Evolutionary conservation across 495 filamentous ascomycete species (phyloP).

Genomic region (Aspergillus haitiensis): DNA sequence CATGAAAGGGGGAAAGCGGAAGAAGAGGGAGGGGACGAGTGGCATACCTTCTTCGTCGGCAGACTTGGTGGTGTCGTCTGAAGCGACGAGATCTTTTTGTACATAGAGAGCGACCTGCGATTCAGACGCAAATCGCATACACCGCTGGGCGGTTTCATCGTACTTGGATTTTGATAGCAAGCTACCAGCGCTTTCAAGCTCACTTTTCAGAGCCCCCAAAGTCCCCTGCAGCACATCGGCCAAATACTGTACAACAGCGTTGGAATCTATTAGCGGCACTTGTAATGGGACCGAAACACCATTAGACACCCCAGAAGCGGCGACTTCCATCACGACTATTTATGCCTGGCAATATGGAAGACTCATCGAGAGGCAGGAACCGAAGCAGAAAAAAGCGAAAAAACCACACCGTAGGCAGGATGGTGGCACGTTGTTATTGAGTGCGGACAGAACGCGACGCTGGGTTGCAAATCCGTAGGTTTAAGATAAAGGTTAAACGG

Average conservation of each 20-base stretch:
- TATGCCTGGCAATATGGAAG: constrained; percentile 25
- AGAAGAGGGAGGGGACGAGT: no score
- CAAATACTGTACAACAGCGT: constrained; percentile 74
- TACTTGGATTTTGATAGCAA: constrained; percentile 70
- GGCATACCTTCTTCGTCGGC: constrained; percentile 46
- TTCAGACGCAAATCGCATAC: constrained; percentile 85
- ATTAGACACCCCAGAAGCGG: constrained; percentile 48
- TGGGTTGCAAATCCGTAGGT: not conserved
- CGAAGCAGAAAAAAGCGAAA: not conserved
- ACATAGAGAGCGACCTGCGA: constrained; percentile 85
- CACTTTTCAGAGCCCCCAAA: constrained; percentile 76
- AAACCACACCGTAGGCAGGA: not conserved
- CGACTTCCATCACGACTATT: constrained; percentile 50
- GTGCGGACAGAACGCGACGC: not conserved
- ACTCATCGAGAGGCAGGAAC: constrained; percentile 34
- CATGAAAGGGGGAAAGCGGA: constrained; percentile 4
- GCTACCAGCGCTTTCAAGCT: constrained; percentile 78
- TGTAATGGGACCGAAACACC: constrained; percentile 44
- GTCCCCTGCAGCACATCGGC: constrained; percentile 75
- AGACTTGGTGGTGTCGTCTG: constrained; percentile 53
- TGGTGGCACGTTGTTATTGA: not conserved
- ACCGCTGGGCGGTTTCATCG: constrained; percentile 79
- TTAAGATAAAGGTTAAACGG: not conserved
- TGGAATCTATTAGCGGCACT: constrained; percentile 53
- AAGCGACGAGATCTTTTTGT: constrained; percentile 70